These are phyloP conservation scores for Tephrocybe sp. DNA, from an alignment of 768 basidiomycete genomes.

Conservation along the genomic window DNA sequence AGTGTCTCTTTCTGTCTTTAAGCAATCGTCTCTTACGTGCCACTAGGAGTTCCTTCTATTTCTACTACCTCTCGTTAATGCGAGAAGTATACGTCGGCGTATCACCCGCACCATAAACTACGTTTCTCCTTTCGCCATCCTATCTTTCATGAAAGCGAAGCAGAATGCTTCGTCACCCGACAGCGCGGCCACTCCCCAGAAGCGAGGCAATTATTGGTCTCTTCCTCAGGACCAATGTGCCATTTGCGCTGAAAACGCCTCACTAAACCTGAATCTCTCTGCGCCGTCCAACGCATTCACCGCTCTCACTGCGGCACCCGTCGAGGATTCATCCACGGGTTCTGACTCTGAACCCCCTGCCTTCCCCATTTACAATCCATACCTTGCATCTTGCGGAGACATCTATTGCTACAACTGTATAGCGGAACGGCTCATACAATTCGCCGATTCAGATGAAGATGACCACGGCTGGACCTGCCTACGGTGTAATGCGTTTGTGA, in stretches of 20 bases:
- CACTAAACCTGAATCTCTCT: constrained; percentile 56
- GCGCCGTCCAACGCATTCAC: constrained; percentile 54
- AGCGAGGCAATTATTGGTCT: constrained; percentile 63
- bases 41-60: constrained; percentile 92
- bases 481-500: constrained; percentile 70
- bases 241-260: constrained; percentile 82
- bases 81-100: constrained; percentile 61
- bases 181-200: constrained; percentile 16
- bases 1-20: constrained; percentile 26
- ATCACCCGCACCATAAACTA: constrained; percentile 37
- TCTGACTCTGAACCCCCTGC: constrained; percentile 46
- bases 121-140: constrained; percentile 28
- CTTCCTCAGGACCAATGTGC: constrained; percentile 82
- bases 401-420: constrained; percentile 95
- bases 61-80: constrained; percentile 81
- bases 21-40: constrained; percentile 6
- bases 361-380: constrained; percentile 78
- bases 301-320: constrained; percentile 23
- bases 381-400: constrained; percentile 82
- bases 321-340: constrained; percentile 20
- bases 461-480: constrained; percentile 78
- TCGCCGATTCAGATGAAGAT: constrained; percentile 63
- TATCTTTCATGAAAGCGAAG: constrained; percentile 29
- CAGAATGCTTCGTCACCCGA: constrained; percentile 8
- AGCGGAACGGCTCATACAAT: constrained; percentile 75